Evolutionary conservation across 2,329 filamentous ascomycete species (phyloP).

Genomic region (Paecilomyces variotii): DNA sequence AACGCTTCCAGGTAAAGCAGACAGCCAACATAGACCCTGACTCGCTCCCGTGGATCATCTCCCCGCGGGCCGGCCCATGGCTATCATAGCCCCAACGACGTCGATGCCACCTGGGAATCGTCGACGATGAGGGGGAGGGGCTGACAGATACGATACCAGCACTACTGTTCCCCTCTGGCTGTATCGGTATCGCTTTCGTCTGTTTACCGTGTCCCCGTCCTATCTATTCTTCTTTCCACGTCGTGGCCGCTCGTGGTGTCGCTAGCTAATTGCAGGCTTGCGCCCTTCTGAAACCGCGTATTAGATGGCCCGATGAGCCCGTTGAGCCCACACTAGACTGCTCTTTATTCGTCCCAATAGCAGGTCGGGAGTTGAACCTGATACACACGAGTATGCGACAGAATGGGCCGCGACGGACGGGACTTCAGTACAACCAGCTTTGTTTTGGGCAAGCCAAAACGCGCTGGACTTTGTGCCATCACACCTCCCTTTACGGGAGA

Average conservation of each 20-base stretch:
- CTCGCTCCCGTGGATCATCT: slow-evolving; percentile 11
- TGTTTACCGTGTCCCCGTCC: neutral
- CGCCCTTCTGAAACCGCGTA: neutral
- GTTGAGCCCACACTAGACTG: neutral
- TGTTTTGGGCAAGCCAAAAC: neutral
- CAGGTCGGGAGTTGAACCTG: neutral
- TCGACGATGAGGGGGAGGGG: neutral
- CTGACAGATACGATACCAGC: neutral
- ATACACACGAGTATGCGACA: neutral
- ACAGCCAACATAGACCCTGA: neutral
- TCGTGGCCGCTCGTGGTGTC: neutral
- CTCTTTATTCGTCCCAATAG: neutral
- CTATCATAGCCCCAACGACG: neutral
- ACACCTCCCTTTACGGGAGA: neutral
- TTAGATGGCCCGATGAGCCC: neutral
- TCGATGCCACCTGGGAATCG: neutral
- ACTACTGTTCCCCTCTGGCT: neutral
- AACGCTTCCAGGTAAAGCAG: slow-evolving; percentile 1
- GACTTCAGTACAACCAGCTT: neutral
- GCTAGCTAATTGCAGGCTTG: neutral
- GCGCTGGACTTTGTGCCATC: neutral
- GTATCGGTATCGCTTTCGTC: neutral
- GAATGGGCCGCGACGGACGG: neutral
- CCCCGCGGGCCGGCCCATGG: slow-evolving; percentile 15
- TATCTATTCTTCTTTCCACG: neutral